These are phyloP conservation scores for Brassica juncea DNA, from an alignment of 345 rosid genomes.

Conservation along the genomic window DNA sequence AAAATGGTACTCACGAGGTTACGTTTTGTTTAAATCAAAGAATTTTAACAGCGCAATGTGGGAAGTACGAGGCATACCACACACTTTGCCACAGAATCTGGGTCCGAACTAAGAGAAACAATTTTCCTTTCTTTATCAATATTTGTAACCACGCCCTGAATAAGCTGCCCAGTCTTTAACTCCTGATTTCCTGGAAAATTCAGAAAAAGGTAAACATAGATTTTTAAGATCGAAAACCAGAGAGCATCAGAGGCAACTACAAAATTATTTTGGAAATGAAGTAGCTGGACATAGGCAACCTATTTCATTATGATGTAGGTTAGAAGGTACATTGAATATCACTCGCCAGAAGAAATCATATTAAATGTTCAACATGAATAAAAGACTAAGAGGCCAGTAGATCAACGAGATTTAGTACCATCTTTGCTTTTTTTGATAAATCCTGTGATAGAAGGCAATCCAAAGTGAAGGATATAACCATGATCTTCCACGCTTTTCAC, in stretches of 20 bases:
- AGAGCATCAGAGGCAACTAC: constrained; percentile 12
- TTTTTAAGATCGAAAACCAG: constrained; percentile 1
- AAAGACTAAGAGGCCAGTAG: constrained; percentile 10
- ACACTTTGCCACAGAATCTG: constrained; percentile 66
- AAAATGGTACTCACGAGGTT: constrained; percentile 26
- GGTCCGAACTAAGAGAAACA: constrained; percentile 66
- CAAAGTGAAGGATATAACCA: constrained; percentile 93
- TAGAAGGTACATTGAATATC: constrained; percentile 7
- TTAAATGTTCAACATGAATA: constrained; percentile 2
- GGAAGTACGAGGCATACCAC: constrained; percentile 54
- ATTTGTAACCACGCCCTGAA: constrained; percentile 76
- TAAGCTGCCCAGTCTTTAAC: constrained; percentile 59
- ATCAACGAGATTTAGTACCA: constrained; percentile 44
- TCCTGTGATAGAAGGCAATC: constrained; percentile 72
- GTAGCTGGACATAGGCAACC: not conserved
- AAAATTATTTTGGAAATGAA: constrained; percentile 9
- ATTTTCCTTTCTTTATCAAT: constrained; percentile 78
- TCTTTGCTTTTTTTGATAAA: constrained; percentile 60
- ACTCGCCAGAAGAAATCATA: constrained; percentile 6
- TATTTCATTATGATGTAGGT: constrained; percentile 6
- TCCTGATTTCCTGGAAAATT: constrained; percentile 46
- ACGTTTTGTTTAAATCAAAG: constrained; percentile 8
- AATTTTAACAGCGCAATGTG: not conserved
- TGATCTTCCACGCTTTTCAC: constrained; percentile 96
- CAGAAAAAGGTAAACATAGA: not conserved